Evolutionary conservation across 129 eudicot species (phyloP), one percentile per base, ranked within the genome.

Genomic region (Artemisia tridentata): DNA sequence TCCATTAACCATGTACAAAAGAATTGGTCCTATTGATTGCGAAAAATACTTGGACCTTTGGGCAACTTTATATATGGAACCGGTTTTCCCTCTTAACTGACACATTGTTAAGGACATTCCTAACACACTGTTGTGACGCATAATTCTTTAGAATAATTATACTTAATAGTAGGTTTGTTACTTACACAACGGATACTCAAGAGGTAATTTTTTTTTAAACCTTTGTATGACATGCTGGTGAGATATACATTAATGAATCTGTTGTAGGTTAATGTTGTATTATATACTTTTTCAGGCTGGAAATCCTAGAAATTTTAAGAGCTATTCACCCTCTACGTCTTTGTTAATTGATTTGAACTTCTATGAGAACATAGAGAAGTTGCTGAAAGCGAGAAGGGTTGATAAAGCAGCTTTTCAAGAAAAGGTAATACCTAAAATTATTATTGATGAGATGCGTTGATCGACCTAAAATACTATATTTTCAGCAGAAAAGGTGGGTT

Each of bases 31-130:
- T 3, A 87, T 92, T 53, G 98, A 92, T 82, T 92, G 85, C 23
- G 81, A 73, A 63, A 92, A 89, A 67, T 86, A 73, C 63, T 86
- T 92, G 96, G 91, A 85, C 80, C 87, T 88, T 56, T 92, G 96
- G 98, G 29, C 98, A 92, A 85, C 89, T 76, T 53, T 96, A 92
- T 62, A 92, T 89, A 80, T 89, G 98, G 95, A 92, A 63, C 9
- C 9, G 96, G 98, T 85, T 72, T 92, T 92, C 56, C 96, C 98
- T 0, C 82, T 92, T 4, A 92, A 86, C 86, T 92, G 96, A 96
- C 98, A 89, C 68, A 84, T 92, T 21, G 72, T 92, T 50, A 92
- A 92, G 71, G 98, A 92, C 29, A 75, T 92, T 29, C 96, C 98
- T 5, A 92, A 88, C 82, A 77, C 83, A 0, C 82, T 75, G 58